Conservation (phyloP, 495 filamentous ascomycete genomes). For the Talaromyces ruber region DNA sequence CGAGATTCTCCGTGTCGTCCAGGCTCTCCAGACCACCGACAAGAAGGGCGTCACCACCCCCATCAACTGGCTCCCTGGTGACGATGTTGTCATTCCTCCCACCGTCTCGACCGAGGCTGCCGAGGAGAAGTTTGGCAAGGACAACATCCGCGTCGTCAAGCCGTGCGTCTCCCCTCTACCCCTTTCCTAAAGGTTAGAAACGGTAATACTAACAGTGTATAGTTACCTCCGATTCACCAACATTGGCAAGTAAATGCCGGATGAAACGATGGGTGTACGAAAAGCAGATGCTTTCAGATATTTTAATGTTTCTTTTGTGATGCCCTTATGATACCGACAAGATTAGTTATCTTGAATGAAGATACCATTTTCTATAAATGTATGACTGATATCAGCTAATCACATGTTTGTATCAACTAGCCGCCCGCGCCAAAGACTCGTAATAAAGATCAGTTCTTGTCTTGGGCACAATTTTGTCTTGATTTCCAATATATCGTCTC, state of each 20-base stretch:
- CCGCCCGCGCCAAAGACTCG: background rate
- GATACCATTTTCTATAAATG: background rate
- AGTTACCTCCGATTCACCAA: slow-evolving; percentile 42
- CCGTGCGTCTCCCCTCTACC: slow-evolving; percentile 52
- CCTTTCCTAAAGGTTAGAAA: background rate
- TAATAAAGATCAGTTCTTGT: slow-evolving; percentile 1
- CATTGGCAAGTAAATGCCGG: slow-evolving; percentile 24
- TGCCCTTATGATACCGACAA: slow-evolving; percentile 3
- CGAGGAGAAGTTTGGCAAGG: slow-evolving; percentile 65
- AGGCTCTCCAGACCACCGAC: slow-evolving; percentile 95
- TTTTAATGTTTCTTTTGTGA: background rate
- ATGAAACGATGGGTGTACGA: background rate
- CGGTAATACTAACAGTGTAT: background rate
- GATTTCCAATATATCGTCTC: background rate
- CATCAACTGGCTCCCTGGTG: slow-evolving; percentile 82
- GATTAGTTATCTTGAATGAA: background rate
- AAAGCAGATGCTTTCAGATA: background rate
- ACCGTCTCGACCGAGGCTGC: slow-evolving; percentile 79
- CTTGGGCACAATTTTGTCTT: background rate
- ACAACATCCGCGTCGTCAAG: slow-evolving; percentile 87
- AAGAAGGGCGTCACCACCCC: slow-evolving; percentile 92
- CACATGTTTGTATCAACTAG: background rate
- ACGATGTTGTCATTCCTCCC: slow-evolving; percentile 95
- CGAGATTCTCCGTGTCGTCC: slow-evolving; percentile 90
- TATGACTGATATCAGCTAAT: background rate